Conservation (phyloP, 164 flowering plant genomes). For the Stephania japonica region DNA sequence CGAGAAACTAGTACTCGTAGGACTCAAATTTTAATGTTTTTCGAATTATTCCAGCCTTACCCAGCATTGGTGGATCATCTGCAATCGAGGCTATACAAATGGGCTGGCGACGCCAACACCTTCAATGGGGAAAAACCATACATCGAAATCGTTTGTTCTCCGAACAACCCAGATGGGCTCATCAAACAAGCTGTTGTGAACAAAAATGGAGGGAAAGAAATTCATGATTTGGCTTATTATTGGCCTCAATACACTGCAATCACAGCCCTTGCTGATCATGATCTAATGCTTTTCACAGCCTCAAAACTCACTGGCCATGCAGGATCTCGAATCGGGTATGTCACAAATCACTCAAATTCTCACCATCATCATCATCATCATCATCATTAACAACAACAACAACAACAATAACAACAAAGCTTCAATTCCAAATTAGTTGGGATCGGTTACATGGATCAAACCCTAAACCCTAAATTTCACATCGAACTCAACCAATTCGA, state of each 20-base stretch:
- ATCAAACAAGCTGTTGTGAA: conserved; percentile 49
- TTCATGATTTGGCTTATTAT: conserved; percentile 80
- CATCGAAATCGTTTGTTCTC: conserved; percentile 78
- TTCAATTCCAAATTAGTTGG: too few relatives aligned
- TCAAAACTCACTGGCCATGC: conserved; percentile 97
- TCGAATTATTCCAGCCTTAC: conserved; percentile 57
- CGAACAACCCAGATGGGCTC: conserved; percentile 83
- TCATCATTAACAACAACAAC: too few relatives aligned
- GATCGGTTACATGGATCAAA: too few relatives aligned
- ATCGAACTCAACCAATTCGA: too few relatives aligned
- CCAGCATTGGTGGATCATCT: conserved; percentile 50
- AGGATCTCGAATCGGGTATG: conserved; percentile 82
- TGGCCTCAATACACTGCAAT: conserved; percentile 96
- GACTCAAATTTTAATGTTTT: background rate
- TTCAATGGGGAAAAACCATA: conserved; percentile 40
- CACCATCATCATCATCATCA: too few relatives aligned
- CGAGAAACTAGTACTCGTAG: background rate
- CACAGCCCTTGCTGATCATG: conserved; percentile 52
- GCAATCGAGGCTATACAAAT: conserved; percentile 63
- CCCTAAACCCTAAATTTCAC: too few relatives aligned
- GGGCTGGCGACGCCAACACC: conserved; percentile 71
- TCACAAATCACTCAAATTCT: too few relatives aligned
- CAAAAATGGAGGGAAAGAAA: conserved; percentile 35
- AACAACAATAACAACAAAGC: too few relatives aligned
- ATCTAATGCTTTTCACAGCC: conserved; percentile 80